Evolutionary conservation across 352 stramenopile genomes (phyloP).

Genomic region (Phytopythium oedochilum): DNA sequence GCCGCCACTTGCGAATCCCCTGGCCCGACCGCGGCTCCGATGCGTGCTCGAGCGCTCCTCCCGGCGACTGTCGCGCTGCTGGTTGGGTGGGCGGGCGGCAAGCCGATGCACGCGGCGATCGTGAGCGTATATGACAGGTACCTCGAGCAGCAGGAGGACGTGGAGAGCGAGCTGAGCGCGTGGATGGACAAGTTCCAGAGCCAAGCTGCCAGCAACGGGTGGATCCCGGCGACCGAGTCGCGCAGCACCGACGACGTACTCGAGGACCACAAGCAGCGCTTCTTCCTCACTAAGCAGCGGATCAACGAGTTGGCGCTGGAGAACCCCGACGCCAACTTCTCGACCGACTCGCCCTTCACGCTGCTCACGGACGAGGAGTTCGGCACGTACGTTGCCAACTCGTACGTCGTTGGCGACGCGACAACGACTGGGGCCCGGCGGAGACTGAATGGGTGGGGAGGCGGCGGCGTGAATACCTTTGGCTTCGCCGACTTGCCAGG

Average conservation of each 20-base stretch:
- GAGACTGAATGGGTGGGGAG: no score
- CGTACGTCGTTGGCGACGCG: constrained; percentile 7
- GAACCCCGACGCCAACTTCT: constrained; percentile 47
- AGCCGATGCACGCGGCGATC: constrained; percentile 17
- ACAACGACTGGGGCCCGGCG: no score
- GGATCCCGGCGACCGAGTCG: constrained; percentile 22
- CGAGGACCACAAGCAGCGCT: constrained; percentile 37
- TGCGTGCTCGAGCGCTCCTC: no score
- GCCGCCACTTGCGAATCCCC: no score
- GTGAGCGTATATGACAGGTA: constrained; percentile 38
- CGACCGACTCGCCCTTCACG: constrained; percentile 45
- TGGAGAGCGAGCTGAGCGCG: constrained; percentile 32
- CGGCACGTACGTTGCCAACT: constrained; percentile 5
- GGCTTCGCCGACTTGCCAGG: no score
- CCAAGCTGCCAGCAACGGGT: constrained; percentile 13
- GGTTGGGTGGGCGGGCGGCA: no score
- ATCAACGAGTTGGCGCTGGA: constrained; percentile 23
- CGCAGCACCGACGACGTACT: constrained; percentile 24
- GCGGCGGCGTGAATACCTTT: no score
- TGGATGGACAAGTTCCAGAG: constrained; percentile 34
- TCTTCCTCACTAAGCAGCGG: constrained; percentile 51
- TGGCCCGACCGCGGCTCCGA: no score
- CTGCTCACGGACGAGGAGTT: constrained; percentile 50
- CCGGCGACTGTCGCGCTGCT: no score
- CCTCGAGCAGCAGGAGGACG: constrained; percentile 35